Evolutionary conservation across 139 green algal species (phyloP), one percentile per base, ranked within the genome.

Genomic region (Coelastrella sp.): DNA sequence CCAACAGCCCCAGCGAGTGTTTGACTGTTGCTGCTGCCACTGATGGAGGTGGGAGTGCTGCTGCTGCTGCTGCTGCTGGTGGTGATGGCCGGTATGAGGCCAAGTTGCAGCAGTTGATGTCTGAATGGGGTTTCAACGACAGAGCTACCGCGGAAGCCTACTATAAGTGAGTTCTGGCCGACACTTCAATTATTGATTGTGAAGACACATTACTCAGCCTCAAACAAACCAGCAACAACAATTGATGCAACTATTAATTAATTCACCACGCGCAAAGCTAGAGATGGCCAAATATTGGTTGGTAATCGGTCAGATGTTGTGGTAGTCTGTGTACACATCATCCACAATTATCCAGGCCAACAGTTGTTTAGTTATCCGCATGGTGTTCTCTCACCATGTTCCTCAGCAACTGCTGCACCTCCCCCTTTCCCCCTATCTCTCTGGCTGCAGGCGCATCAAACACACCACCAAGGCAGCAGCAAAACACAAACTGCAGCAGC

Each of bases 101-200:
- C 17, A 92, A 90, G 83, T 68, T 95, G 56, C 81, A 90, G 74
- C 22, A 81, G 25, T 88, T 95, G 19, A 95, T 95, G 93, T 72
- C 60, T 9, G 93, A 96, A 78, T 96, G 93, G 93, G 92, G 92
- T 59, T 96, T 96, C 88, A 92, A 79, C 25, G 93, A 96, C 83
- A 87, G 93, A 27, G 89, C 90, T 73, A 96, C 93, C 0, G 93
- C 93, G 6, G 93, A 96, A 90, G 85, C 86, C 6, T 95, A 95
- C 86, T 93, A 92, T 87, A 91, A 78, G 86, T 90, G 90, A 20
- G 70, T 9, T 49, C 1, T 49, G 63, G 63, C 15, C 12, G 63
- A 7, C 12, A 70, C 63, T 70, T 14, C 12, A 70, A 70, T 70
- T 7, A 17, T 70, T 49, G 35, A 17, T 70, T 17, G 5, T 4